Conservation (phyloP, 805 yeast genomes). For the Candida bentonensis region DNA sequence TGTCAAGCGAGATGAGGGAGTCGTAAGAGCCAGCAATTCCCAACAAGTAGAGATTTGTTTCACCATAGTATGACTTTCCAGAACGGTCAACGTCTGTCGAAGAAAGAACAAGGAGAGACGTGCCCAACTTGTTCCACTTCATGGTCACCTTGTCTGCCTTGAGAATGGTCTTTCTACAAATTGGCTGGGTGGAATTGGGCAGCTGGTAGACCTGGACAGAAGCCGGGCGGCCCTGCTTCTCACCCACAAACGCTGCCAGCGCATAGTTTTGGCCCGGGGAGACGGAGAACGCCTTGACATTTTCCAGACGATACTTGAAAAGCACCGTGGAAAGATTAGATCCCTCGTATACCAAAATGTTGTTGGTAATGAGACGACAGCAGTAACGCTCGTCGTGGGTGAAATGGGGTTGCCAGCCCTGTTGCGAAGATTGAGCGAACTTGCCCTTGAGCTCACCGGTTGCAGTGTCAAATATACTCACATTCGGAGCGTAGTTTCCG, state of each 20-base stretch:
- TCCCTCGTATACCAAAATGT: constrained; percentile 48
- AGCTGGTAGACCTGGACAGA: constrained; percentile 69
- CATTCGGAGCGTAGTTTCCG: constrained; percentile 68
- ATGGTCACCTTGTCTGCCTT: constrained; percentile 89
- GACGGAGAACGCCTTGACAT: constrained; percentile 46
- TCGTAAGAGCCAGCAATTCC: constrained; percentile 90
- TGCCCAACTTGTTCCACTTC: constrained; percentile 90
- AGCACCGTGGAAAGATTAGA: constrained; percentile 29
- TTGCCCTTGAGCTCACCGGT: constrained; percentile 37
- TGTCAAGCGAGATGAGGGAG: constrained; percentile 70
- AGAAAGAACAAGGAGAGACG: constrained; percentile 84
- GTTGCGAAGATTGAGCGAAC: constrained; percentile 37
- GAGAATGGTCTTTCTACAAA: constrained; percentile 78
- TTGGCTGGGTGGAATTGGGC: constrained; percentile 62
- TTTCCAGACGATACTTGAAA: constrained; percentile 35
- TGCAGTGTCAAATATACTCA: constrained; percentile 54
- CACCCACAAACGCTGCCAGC: constrained; percentile 83
- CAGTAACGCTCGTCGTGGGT: constrained; percentile 64
- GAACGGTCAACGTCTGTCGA: constrained; percentile 92
- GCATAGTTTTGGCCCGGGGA: constrained; percentile 87
- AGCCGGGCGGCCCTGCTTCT: constrained; percentile 79
- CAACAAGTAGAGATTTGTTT: constrained; percentile 76
- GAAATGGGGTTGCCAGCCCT: constrained; percentile 81
- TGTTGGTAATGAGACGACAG: constrained; percentile 45
- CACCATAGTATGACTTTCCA: constrained; percentile 93